Evolutionary conservation across 257 asterid species (phyloP).

Genomic region (Solanum okadae): DNA sequence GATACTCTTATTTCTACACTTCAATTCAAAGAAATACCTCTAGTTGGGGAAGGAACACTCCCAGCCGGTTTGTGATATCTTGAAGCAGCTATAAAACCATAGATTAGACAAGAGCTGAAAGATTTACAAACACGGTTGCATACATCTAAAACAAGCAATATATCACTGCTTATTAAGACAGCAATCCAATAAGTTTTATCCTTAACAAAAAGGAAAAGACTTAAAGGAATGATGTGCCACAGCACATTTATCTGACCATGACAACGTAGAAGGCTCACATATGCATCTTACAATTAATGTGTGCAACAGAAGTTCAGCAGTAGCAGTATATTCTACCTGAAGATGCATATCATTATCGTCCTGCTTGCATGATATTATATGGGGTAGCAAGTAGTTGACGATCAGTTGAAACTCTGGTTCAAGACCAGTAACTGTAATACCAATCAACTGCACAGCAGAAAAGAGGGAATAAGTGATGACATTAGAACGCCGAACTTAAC

Average conservation of each 20-base stretch:
- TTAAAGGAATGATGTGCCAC: not conserved
- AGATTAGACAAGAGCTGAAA: slow-evolving; percentile 26
- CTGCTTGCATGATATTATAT: slow-evolving; percentile 71
- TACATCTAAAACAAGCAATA: not conserved
- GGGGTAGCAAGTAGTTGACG: slow-evolving; percentile 66
- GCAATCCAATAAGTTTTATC: not conserved
- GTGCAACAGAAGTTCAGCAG: not conserved
- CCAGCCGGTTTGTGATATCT: slow-evolving; percentile 71
- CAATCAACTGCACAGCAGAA: slow-evolving; percentile 63
- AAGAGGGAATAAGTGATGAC: not conserved
- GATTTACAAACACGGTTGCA: not conserved
- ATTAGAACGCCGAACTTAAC: not conserved
- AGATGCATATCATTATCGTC: slow-evolving; percentile 75
- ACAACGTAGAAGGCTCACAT: not conserved
- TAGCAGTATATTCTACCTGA: slow-evolving; percentile 50
- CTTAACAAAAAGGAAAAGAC: not conserved
- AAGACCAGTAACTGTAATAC: slow-evolving; percentile 73
- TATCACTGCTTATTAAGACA: not conserved
- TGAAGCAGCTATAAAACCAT: slow-evolving; percentile 69
- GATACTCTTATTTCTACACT: slow-evolving; percentile 7
- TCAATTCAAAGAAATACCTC: slow-evolving; percentile 47
- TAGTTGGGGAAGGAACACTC: slow-evolving; percentile 82
- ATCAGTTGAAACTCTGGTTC: slow-evolving; percentile 93
- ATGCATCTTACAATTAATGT: not conserved
- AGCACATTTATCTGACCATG: not conserved